A percentile compares a stretch with the other conserved stretches of the same genome.
phyloP scores from a whole-genome alignment of 805 yeast genomes.

The Candida dendrica region DNA sequence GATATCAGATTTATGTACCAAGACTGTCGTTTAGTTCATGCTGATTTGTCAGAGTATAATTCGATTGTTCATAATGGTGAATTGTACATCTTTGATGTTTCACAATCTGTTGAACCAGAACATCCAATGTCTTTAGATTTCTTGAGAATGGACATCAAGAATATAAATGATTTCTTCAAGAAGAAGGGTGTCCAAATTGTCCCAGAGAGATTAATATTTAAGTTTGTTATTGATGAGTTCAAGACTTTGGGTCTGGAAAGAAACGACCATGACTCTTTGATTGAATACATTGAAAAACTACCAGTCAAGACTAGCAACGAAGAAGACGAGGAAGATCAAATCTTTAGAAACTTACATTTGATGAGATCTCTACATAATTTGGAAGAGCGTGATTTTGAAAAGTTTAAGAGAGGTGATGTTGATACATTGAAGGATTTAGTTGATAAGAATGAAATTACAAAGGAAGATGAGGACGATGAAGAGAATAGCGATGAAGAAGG shows the following conservation, averaged over 20 bases:
- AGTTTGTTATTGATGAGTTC: constrained; percentile 55
- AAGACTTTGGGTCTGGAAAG: constrained; percentile 30
- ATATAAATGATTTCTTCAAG: constrained; percentile 81
- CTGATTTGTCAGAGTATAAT: constrained; percentile 94
- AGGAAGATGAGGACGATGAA: constrained; percentile 13
- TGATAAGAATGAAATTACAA: constrained; percentile 17
- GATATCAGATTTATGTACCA: constrained; percentile 86
- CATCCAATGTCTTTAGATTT: constrained; percentile 96
- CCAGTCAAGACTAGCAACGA: constrained; percentile 49
- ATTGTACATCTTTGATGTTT: constrained; percentile 88
- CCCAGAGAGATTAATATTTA: constrained; percentile 76
- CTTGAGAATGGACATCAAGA: constrained; percentile 94
- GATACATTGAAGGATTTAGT: constrained; percentile 66
- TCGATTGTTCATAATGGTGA: constrained; percentile 74
- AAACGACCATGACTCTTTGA: constrained; percentile 28
- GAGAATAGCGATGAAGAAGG: constrained; percentile 11
- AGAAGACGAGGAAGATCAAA: constrained; percentile 70
- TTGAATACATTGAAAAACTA: constrained; percentile 38
- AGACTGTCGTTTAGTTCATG: constrained; percentile 87
- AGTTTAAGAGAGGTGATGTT: constrained; percentile 72
- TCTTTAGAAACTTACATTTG: constrained; percentile 74
- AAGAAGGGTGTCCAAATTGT: constrained; percentile 68
- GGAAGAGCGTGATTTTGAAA: constrained; percentile 84
- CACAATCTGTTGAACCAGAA: constrained; percentile 96
- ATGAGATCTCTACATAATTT: constrained; percentile 75